phyloP scores from a whole-genome alignment of 1,284 basidiomycete species.

The Leccinum pachyderme region DNA sequence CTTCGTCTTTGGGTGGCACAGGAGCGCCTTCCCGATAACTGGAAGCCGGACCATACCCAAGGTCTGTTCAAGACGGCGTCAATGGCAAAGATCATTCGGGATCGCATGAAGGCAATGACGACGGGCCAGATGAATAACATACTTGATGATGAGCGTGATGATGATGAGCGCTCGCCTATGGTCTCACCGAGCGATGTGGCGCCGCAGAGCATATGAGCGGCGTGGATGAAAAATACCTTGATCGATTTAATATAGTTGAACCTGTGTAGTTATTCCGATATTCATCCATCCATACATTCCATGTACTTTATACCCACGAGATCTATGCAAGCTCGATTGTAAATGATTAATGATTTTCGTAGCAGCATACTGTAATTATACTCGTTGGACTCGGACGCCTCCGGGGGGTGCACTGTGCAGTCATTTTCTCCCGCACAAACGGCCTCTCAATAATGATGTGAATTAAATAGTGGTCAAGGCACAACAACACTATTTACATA shows the following conservation, averaged over 20 bases:
- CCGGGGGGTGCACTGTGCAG: not conserved
- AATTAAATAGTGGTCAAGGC: no score
- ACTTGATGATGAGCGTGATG: slow-evolving; percentile 6
- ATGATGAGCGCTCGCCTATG: slow-evolving; percentile 9
- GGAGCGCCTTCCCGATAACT: slow-evolving; percentile 52
- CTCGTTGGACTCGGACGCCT: not conserved
- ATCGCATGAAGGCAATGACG: slow-evolving; percentile 26
- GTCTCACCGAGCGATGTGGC: slow-evolving; percentile 4
- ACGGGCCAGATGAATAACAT: slow-evolving; percentile 16
- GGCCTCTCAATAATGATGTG: not conserved
- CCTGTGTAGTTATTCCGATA: not conserved
- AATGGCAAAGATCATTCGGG: slow-evolving; percentile 27
- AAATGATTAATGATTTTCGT: no score
- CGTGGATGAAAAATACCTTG: not conserved
- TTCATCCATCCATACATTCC: not conserved
- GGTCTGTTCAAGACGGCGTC: slow-evolving; percentile 39
- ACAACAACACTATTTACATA: no score
- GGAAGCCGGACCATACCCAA: slow-evolving; percentile 48
- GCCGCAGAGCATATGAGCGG: not conserved
- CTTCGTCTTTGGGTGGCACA: slow-evolving; percentile 49
- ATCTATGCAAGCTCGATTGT: not conserved
- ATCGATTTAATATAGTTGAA: not conserved
- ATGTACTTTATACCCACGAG: not conserved
- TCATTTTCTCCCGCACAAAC: not conserved
- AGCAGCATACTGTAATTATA: not conserved